Evolutionary conservation across 257 asterid species (phyloP).

Genomic region (Leptodermis oblonga): DNA sequence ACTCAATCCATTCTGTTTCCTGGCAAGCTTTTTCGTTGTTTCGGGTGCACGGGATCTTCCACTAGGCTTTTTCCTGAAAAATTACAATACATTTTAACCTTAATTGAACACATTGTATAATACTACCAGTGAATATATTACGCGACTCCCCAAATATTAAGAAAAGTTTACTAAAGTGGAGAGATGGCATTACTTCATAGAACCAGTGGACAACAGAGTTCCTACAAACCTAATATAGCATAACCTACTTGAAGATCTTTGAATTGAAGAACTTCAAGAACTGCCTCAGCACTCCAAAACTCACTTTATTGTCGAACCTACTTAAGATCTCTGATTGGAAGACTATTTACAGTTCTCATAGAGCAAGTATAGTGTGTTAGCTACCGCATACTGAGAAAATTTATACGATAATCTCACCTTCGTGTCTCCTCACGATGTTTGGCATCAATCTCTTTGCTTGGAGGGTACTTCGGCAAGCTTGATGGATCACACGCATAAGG

Average conservation of each 20-base stretch:
- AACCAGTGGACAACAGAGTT: not conserved
- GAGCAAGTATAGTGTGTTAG: not conserved
- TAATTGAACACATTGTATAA: not conserved
- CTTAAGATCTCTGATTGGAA: not conserved
- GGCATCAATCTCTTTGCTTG: constrained; percentile 94
- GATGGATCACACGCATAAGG: constrained; percentile 95
- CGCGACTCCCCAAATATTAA: not conserved
- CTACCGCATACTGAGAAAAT: not conserved
- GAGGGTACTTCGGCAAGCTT: constrained; percentile 87
- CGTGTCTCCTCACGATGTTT: constrained; percentile 71
- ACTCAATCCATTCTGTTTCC: constrained; percentile 59
- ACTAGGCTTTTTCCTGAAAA: constrained; percentile 51
- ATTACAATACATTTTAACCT: not conserved
- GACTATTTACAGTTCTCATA: not conserved
- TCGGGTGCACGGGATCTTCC: constrained; percentile 81
- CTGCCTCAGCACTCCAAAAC: not conserved
- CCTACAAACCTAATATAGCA: not conserved
- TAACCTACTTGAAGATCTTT: not conserved
- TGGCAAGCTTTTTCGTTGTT: constrained; percentile 51
- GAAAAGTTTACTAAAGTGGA: not conserved
- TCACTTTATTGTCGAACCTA: not conserved
- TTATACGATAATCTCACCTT: constrained; percentile 39
- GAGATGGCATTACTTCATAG: not conserved
- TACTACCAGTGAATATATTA: not conserved
- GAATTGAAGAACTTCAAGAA: not conserved